Percentiles rank a stretch among this genome's conserved stretches.
phyloP scores from a whole-genome alignment of 257 asterid species.

The Solanum piurae region DNA sequence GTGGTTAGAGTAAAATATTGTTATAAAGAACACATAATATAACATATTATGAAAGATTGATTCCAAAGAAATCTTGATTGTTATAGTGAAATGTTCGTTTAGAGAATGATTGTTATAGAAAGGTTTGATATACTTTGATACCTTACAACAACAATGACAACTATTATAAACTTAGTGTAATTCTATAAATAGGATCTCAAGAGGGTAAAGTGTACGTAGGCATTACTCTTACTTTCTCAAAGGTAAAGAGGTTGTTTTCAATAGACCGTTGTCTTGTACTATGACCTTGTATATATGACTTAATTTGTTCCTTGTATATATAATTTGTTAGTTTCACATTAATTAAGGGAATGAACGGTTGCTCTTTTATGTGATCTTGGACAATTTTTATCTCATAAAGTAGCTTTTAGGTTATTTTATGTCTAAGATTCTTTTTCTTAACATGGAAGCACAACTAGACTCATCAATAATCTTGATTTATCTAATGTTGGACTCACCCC shows the following conservation, averaged over 20 bases:
- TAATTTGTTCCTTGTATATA: background rate
- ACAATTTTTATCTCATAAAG: background rate
- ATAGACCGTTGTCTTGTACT: background rate
- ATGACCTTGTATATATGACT: background rate
- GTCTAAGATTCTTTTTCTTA: background rate
- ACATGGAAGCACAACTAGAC: background rate
- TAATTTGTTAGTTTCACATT: background rate
- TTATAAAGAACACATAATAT: background rate
- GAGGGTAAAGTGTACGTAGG: no score
- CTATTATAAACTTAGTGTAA: background rate
- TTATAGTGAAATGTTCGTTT: background rate
- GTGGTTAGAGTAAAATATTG: background rate
- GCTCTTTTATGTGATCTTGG: background rate
- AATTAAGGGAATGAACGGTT: background rate
- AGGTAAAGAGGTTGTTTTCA: background rate
- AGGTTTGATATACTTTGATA: background rate
- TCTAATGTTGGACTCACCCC: background rate
- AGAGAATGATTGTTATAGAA: background rate
- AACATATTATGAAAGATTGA: background rate
- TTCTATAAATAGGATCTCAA: background rate
- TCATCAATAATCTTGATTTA: background rate
- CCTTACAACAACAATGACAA: background rate
- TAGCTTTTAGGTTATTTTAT: background rate
- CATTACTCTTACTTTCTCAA: background rate
- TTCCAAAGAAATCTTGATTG: background rate